Conservation (phyloP, 2,329 filamentous ascomycete genomes). For the Geoglossum cookeanum region DNA sequence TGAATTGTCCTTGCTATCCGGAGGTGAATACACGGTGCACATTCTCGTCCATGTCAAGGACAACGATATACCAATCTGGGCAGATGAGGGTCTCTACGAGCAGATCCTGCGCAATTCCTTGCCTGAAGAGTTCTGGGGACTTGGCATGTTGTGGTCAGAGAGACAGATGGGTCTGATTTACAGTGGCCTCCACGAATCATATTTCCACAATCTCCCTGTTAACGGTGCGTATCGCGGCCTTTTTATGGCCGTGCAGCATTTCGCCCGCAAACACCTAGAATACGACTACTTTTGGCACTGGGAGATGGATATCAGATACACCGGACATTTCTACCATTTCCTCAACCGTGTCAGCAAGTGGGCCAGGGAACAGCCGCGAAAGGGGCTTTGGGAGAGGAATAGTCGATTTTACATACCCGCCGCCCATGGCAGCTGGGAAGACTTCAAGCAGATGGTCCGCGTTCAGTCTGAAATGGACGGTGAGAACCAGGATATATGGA, state of each 20-base stretch:
- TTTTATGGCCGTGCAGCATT: constrained; percentile 44
- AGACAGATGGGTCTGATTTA: constrained; percentile 35
- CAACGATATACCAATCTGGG: constrained; percentile 60
- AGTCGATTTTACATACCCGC: constrained; percentile 58
- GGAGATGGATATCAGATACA: constrained; percentile 48
- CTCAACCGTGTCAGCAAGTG: constrained; percentile 48
- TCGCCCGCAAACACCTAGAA: constrained; percentile 41
- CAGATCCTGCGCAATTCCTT: constrained; percentile 35
- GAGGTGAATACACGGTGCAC: constrained; percentile 66
- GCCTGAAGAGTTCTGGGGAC: constrained; percentile 29
- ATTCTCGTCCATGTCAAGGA: constrained; percentile 76
- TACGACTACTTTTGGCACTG: constrained; percentile 53
- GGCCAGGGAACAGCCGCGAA: constrained; percentile 47
- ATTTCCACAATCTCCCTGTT: constrained; percentile 41
- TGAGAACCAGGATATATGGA: constrained; percentile 25
- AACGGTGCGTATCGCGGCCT: constrained; percentile 46
- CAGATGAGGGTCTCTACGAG: constrained; percentile 54
- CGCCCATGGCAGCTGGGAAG: constrained; percentile 50
- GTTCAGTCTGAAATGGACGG: constrained; percentile 37
- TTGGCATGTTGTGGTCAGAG: constrained; percentile 34
- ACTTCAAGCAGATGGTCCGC: constrained; percentile 47
- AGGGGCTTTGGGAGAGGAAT: constrained; percentile 60
- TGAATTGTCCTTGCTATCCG: constrained; percentile 57
- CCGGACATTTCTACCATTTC: constrained; percentile 52
- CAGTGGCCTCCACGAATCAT: constrained; percentile 28